Percentiles rank a stretch among this genome's conserved stretches.
Conservation (phyloP, 2,329 filamentous ascomycete species). For the Fusarium pseudocircinatum region DNA sequence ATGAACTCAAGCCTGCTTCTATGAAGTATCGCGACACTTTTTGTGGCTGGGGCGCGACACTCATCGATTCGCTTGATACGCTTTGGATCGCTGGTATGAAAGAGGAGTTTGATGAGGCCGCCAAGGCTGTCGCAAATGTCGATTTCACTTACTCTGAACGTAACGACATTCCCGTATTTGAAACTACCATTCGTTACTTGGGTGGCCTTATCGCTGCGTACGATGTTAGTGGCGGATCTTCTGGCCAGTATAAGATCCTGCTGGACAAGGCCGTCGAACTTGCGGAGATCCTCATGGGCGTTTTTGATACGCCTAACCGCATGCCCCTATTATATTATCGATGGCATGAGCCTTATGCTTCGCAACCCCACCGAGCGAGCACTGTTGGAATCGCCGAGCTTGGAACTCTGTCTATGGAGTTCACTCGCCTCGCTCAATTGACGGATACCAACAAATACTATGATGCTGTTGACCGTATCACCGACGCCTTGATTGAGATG, state of each 20-base stretch:
- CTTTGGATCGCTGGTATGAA: slow-evolving; percentile 87
- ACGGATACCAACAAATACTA: slow-evolving; percentile 86
- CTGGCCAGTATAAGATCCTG: slow-evolving; percentile 69
- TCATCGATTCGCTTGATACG: slow-evolving; percentile 85
- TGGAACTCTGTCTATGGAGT: slow-evolving; percentile 85
- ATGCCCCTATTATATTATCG: slow-evolving; percentile 87
- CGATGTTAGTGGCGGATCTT: slow-evolving; percentile 76
- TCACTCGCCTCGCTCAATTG: slow-evolving; percentile 87
- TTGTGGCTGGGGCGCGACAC: slow-evolving; percentile 88
- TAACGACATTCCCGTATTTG: slow-evolving; percentile 84
- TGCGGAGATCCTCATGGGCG: slow-evolving; percentile 80
- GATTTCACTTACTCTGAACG: slow-evolving; percentile 81
- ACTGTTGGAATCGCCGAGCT: slow-evolving; percentile 73
- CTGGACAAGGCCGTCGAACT: slow-evolving; percentile 83
- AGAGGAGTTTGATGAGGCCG: slow-evolving; percentile 82
- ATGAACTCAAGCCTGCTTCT: slow-evolving; percentile 82
- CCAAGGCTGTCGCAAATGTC: slow-evolving; percentile 74
- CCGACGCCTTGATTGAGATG: slow-evolving; percentile 78
- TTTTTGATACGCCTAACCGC: slow-evolving; percentile 92
- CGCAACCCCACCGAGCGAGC: slow-evolving; percentile 70
- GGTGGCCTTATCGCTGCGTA: slow-evolving; percentile 88
- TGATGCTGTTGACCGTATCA: slow-evolving; percentile 87
- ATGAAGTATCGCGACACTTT: slow-evolving; percentile 80
- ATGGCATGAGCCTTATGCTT: slow-evolving; percentile 75
- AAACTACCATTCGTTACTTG: slow-evolving; percentile 90